A percentile compares a stretch with the other conserved stretches of the same genome.
Conservation (phyloP, 2,329 filamentous ascomycete species). For the Plectosphaerella plurivora region DNA sequence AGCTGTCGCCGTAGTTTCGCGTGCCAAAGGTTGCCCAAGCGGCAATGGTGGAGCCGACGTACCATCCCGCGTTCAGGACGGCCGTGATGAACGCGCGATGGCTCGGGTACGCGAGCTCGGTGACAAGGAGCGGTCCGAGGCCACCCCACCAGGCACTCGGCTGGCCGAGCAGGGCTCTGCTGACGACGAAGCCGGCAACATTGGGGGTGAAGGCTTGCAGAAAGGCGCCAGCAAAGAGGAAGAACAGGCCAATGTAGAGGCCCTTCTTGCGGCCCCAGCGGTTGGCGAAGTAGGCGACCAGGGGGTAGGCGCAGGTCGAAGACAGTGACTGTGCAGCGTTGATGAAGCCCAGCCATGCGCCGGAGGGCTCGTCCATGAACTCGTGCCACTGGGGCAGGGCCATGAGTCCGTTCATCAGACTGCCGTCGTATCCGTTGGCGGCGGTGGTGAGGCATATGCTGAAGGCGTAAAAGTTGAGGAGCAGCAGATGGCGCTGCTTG, state of each 20-base stretch:
- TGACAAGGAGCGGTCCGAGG: conserved; percentile 31
- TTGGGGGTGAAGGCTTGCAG: conserved; percentile 23
- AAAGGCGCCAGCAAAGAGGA: conserved; percentile 21
- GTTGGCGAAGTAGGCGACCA: conserved; percentile 25
- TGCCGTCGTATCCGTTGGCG: conserved; percentile 37
- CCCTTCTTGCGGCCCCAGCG: conserved; percentile 25
- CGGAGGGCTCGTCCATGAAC: conserved; percentile 4
- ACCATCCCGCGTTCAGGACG: conserved; percentile 19
- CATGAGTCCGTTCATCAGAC: conserved; percentile 52
- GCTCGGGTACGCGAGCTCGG: conserved; percentile 36
- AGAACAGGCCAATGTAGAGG: conserved; percentile 24
- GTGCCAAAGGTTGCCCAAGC: conserved; percentile 35
- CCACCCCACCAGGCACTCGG: conserved; percentile 25
- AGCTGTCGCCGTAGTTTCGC: conserved; percentile 29
- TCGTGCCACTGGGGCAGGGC: conserved; percentile 37
- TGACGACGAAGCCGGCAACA: conserved; percentile 23
- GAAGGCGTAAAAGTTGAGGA: conserved; percentile 6
- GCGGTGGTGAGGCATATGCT: conserved; percentile 1
- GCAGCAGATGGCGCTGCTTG: conserved; percentile 3
- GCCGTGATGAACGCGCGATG: conserved; percentile 22
- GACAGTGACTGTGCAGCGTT: conserved; percentile 5
- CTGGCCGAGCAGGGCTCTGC: conserved; percentile 29
- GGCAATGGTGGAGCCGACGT: conserved; percentile 16
- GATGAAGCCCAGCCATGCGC: conserved; percentile 3
- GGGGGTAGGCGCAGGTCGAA: conserved; percentile 20